Evolutionary conservation across 225 moss, liverwort and hornwort species (phyloP), one percentile per base, ranked within the genome.

Genomic region (Pleurozium schreberi): DNA sequence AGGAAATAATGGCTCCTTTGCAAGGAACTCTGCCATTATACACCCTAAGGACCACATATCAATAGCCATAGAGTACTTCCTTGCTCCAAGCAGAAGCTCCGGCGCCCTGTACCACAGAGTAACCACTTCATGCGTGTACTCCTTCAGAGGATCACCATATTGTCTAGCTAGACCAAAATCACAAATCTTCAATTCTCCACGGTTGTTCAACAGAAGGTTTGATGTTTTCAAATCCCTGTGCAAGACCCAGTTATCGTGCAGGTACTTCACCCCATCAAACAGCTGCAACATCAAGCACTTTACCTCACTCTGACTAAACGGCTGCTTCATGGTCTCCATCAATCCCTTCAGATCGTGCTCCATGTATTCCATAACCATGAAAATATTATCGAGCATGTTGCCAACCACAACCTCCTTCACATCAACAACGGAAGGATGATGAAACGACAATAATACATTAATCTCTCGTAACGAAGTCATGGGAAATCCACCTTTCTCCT

Each of bases 351-450:
- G 91, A 84, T 99, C 99, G 85, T 99, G 99, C 86, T 99, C 99
- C 97, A 99, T 97, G 40, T 99, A 97, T 89, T 99, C 99, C 99
- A 99, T 99, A 66, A 97, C 99, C 97, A 97, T 99, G 80, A 97
- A 99, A 83, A 99, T 99, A 53, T 93, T 94, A 76, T 99, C 99
- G 40, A 99, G 94, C 88, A 92, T 93, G 88, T 96, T 99, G 71
- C 99, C 99, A 55, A 99, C 99, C 36, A 99, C 99, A n/a, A 99
- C 97, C 88, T 99, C 99, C 91, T 97, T 99, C 50, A 99, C 96
- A 87, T 97, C 95, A 36, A 99, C 99, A 36, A 99, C 95, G 30
- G 99, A 97, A 19, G 95, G 94, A 91, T 99, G 99, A 91, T 95
- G 97, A 92, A 97, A 95, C 14, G 99, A 97, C 57, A 99, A 92